These are phyloP conservation scores for Cicer yamashitae DNA, from an alignment of 306 rosid species.

Conservation along the genomic window DNA sequence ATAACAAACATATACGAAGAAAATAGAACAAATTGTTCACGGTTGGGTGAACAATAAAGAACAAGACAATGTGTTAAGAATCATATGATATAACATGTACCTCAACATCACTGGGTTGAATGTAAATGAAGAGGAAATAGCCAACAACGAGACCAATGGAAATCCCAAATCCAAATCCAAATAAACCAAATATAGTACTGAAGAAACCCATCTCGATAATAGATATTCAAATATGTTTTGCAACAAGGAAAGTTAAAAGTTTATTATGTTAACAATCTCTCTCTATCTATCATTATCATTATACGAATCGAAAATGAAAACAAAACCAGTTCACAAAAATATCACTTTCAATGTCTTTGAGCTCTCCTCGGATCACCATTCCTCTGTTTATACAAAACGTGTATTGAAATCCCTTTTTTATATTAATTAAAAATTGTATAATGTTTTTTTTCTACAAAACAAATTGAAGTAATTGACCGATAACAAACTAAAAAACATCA, in stretches of 20 bases:
- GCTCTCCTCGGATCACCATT: slow-evolving; percentile 49
- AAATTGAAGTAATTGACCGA: neutral
- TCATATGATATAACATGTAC: slow-evolving; percentile 37
- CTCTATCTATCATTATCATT: neutral
- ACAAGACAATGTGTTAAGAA: no score
- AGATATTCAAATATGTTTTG: slow-evolving; percentile 20
- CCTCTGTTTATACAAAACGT: slow-evolving; percentile 15
- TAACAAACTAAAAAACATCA: no score
- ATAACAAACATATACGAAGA: neutral
- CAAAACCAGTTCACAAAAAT: slow-evolving; percentile 31
- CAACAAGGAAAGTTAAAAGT: no score
- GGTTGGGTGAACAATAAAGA: no score
- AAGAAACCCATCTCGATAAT: slow-evolving; percentile 70
- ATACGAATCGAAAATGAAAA: neutral
- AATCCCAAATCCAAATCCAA: slow-evolving; percentile 88
- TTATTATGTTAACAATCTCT: neutral
- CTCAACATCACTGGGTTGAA: slow-evolving; percentile 70
- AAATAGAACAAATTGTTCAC: neutral
- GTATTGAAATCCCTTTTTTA: neutral
- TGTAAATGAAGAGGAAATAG: slow-evolving; percentile 76
- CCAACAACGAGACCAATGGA: slow-evolving; percentile 77
- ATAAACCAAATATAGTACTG: slow-evolving; percentile 69
- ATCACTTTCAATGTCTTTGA: slow-evolving; percentile 38
- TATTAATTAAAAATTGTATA: neutral
- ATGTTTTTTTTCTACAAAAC: neutral